phyloP scores from a whole-genome alignment of 768 basidiomycete genomes.

The Leccinum subtestaceum region DNA sequence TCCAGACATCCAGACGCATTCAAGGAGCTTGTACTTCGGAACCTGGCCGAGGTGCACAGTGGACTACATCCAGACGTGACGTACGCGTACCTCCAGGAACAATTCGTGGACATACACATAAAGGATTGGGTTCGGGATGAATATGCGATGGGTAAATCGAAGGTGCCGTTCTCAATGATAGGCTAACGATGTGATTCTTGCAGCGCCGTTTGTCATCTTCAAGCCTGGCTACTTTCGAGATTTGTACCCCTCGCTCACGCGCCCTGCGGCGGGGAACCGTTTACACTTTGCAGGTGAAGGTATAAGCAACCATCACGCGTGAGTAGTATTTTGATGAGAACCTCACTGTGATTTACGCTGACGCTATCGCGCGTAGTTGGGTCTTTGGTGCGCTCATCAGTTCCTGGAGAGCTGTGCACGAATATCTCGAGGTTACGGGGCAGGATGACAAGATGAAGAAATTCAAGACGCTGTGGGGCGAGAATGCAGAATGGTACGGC shows the following conservation, averaged over 20 bases:
- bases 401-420: slow-evolving; percentile 34
- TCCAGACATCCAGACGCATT: too few species aligned
- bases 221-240: slow-evolving; percentile 37
- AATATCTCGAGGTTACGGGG: slow-evolving; percentile 18
- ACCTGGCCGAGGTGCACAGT: not conserved
- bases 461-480: slow-evolving; percentile 29
- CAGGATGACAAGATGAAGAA: slow-evolving; percentile 9
- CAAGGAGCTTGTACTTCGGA: not conserved
- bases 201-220: slow-evolving; percentile 39
- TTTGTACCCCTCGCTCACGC: slow-evolving; percentile 30
- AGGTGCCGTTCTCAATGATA: not conserved
- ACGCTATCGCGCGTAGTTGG: slow-evolving; percentile 26
- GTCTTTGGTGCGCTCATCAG: slow-evolving; percentile 39
- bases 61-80: slow-evolving; percentile 5
- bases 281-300: slow-evolving; percentile 16
- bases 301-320: slow-evolving; percentile 36
- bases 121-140: slow-evolving; percentile 37
- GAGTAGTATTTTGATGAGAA: slow-evolving; percentile 9
- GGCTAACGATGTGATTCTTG: not conserved
- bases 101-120: slow-evolving; percentile 17
- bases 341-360: not conserved
- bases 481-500: slow-evolving; percentile 29
- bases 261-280: slow-evolving; percentile 23
- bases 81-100: not conserved
- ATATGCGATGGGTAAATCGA: slow-evolving; percentile 34